Evolutionary conservation across 345 rosid species (phyloP).

Genomic region (Lagerstroemia speciosa): DNA sequence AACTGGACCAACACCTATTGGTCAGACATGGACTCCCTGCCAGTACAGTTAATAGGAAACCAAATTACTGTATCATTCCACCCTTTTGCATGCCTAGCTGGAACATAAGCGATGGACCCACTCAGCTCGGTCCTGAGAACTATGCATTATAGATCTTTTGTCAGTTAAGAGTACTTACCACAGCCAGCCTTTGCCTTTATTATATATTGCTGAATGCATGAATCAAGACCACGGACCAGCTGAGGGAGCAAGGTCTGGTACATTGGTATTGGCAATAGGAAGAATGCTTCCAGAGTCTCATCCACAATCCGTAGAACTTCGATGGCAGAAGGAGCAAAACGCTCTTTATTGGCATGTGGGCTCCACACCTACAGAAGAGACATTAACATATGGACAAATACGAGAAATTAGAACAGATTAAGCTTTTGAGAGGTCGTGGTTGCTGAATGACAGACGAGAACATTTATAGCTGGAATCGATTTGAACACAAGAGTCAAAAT

Average conservation of each 20-base stretch:
- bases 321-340: conserved; percentile 73
- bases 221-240: conserved; percentile 64
- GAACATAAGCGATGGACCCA: background rate
- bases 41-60: background rate
- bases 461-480: background rate
- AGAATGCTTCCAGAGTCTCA: conserved; percentile 88
- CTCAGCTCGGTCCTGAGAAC: background rate
- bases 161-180: conserved; percentile 35
- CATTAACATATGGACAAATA: background rate
- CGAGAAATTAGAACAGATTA: background rate
- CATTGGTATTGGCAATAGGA: conserved; percentile 74
- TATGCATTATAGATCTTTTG: background rate
- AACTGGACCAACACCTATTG: background rate
- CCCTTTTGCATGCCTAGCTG: background rate
- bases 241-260: conserved; percentile 77
- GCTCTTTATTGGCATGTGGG: conserved; percentile 61
- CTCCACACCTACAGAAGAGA: conserved; percentile 59
- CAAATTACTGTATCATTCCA: background rate
- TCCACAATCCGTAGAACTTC: conserved; percentile 78
- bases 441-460: background rate
- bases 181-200: conserved; percentile 82
- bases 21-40: background rate
- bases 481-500: background rate
- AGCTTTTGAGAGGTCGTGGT: background rate
- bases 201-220: conserved; percentile 69